Percentiles rank a stretch among this genome's conserved stretches.
Conservation (phyloP, 169 alveolate species). For the Plasmodium vinckei region DNA sequence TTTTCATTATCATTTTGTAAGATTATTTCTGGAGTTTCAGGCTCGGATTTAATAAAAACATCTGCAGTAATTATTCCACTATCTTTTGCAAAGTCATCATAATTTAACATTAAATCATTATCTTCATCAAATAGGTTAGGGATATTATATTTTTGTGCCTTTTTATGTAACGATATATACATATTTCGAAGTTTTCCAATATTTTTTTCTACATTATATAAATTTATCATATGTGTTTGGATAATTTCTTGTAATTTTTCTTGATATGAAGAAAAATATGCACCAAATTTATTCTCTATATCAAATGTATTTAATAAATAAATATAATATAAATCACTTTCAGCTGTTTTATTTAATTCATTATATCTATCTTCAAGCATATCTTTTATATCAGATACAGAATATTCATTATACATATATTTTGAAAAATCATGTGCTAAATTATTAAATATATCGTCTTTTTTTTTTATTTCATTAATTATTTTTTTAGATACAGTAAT, state of each 20-base stretch:
- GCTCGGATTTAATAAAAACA: conserved; percentile 32
- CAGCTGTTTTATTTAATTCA: conserved; percentile 13
- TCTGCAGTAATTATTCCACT: conserved; percentile 43
- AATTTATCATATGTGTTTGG: conserved; percentile 7
- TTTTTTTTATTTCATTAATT: conserved; percentile 3
- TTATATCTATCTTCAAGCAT: conserved; percentile 44
- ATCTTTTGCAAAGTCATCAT: conserved; percentile 31
- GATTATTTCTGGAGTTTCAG: background rate
- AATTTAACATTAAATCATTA: conserved; percentile 11
- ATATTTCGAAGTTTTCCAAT: conserved; percentile 3
- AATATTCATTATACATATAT: background rate
- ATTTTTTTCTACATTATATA: conserved; percentile 1
- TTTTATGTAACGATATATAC: conserved; percentile 1
- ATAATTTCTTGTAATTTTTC: background rate
- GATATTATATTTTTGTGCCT: conserved; percentile 1
- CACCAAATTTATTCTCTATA: background rate
- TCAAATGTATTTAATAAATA: conserved; percentile 11
- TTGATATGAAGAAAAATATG: background rate
- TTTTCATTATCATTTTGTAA: background rate
- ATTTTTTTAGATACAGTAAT: background rate
- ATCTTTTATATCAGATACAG: conserved; percentile 16
- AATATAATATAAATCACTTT: conserved; percentile 6
- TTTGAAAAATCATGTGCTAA: conserved; percentile 5
- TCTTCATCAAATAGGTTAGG: conserved; percentile 7
- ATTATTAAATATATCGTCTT: conserved; percentile 4